Evolutionary conservation across 768 basidiomycete species (phyloP).

Genomic region (Vararia minispora): DNA sequence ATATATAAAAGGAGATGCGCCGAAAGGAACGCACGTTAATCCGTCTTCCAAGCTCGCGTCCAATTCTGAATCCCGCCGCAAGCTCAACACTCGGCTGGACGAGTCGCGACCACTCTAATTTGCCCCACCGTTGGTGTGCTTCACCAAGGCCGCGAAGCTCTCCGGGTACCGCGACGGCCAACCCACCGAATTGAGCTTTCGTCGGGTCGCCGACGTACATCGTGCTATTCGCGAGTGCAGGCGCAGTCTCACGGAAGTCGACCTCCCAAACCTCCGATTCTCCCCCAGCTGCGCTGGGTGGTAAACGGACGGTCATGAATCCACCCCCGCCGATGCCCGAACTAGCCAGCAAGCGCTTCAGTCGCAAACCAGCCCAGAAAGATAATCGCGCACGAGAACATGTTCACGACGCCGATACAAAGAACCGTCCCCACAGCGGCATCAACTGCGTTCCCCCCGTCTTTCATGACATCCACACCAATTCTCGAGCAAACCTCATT

Average conservation of each 20-base stretch:
- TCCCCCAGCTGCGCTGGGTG: constrained; percentile 31
- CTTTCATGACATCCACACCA: constrained; percentile 64
- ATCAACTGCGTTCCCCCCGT: constrained; percentile 88
- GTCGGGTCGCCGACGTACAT: constrained; percentile 61
- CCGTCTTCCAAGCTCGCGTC: constrained; percentile 61
- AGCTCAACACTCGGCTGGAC: constrained; percentile 66
- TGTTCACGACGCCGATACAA: constrained; percentile 77
- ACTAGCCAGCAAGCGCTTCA: constrained; percentile 22
- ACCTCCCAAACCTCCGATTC: constrained; percentile 58
- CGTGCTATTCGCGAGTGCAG: constrained; percentile 53
- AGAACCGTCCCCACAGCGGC: constrained; percentile 71
- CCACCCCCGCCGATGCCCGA: constrained; percentile 86
- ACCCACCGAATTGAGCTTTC: constrained; percentile 58
- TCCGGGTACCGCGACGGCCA: constrained; percentile 85
- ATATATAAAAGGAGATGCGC: too few species aligned
- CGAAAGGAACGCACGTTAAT: constrained; percentile 42
- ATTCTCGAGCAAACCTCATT: constrained; percentile 79
- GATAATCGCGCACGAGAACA: constrained; percentile 62
- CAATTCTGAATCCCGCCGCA: constrained; percentile 73
- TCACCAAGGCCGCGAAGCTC: constrained; percentile 82
- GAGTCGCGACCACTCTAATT: constrained; percentile 65
- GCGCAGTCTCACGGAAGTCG: constrained; percentile 86
- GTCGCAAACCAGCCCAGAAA: constrained; percentile 2
- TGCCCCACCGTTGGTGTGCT: constrained; percentile 77
- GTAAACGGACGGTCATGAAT: constrained; percentile 74